Percentiles rank a stretch among this genome's conserved stretches.
These are phyloP conservation scores for Sugiyamaella neomexicana DNA, from an alignment of 1,139 yeast genomes.

Conservation along the genomic window DNA sequence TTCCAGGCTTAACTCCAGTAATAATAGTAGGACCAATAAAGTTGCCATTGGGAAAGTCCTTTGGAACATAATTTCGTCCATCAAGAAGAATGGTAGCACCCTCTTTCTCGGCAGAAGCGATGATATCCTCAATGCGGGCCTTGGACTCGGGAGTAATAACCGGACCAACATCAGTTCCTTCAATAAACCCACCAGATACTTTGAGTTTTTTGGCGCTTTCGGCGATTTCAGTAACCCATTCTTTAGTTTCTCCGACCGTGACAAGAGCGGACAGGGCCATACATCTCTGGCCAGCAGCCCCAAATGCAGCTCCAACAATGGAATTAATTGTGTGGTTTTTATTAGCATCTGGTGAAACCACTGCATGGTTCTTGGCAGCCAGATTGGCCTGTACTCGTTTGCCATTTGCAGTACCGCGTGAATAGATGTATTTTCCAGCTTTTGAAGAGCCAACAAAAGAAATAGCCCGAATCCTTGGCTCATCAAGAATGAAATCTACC, in stretches of 20 bases:
- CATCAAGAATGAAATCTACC: conserved; percentile 71
- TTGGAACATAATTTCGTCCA: conserved; percentile 57
- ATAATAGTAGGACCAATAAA: conserved; percentile 74
- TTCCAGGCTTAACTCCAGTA: conserved; percentile 64
- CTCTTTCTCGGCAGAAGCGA: conserved; percentile 53
- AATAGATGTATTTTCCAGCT: conserved; percentile 73
- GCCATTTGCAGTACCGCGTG: conserved; percentile 66
- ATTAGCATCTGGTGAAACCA: conserved; percentile 72
- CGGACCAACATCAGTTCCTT: conserved; percentile 67
- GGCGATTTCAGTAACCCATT: conserved; percentile 64
- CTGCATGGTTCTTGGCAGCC: conserved; percentile 78
- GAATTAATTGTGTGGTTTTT: conserved; percentile 66
- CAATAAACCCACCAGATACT: conserved; percentile 68
- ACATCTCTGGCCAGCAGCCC: conserved; percentile 85
- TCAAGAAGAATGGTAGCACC: conserved; percentile 64
- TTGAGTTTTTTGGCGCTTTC: conserved; percentile 58
- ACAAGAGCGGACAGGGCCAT: conserved; percentile 79
- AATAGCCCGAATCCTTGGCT: conserved; percentile 74
- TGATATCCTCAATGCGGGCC: conserved; percentile 55
- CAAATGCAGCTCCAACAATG: conserved; percentile 75
- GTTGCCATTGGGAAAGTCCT: conserved; percentile 64
- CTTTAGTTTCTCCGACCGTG: conserved; percentile 68
- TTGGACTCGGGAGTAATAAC: conserved; percentile 63
- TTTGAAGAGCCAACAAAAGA: conserved; percentile 78
- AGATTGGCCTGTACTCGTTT: conserved; percentile 77